phyloP scores from a whole-genome alignment of 176 grass and related monocot genomes.

The Chrysopogon serrulatus region DNA sequence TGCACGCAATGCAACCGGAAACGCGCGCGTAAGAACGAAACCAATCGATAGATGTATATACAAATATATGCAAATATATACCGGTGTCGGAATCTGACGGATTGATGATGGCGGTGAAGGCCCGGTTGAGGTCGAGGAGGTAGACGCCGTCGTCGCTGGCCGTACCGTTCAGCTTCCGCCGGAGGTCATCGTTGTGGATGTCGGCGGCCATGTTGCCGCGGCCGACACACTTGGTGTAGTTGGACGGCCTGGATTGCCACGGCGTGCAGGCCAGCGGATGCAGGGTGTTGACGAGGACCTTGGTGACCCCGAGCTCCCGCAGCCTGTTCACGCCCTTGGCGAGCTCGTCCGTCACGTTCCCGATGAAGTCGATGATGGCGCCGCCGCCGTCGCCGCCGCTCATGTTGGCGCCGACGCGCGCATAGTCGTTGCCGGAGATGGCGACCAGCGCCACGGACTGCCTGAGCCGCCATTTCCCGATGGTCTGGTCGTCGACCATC shows the following conservation, averaged over 20 bases:
- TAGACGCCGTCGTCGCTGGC: not conserved
- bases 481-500: not conserved
- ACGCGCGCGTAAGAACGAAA: too few species aligned
- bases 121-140: conserved; percentile 11
- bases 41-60: too few species aligned
- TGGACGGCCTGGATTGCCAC: not conserved
- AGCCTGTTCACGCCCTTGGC: conserved; percentile 9
- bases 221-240: conserved; percentile 28
- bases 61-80: not conserved
- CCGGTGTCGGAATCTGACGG: not conserved
- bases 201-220: not conserved
- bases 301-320: conserved; percentile 11
- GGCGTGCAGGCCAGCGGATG: conserved; percentile 47
- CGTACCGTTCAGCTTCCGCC: not conserved
- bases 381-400: not conserved
- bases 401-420: not conserved
- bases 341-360: conserved; percentile 7
- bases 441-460: conserved; percentile 26
- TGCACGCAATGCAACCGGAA: too few species aligned
- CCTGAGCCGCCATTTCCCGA: not conserved
- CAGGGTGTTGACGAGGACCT: conserved; percentile 35
- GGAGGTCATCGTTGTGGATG: not conserved
- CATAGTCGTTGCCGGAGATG: conserved; percentile 44
- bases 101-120: conserved; percentile 27
- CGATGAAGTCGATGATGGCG: conserved; percentile 4